A percentile compares a stretch with the other conserved stretches of the same genome.
These are phyloP conservation scores for Termitomyces heimii DNA, from an alignment of 768 basidiomycete genomes.

Conservation along the genomic window DNA sequence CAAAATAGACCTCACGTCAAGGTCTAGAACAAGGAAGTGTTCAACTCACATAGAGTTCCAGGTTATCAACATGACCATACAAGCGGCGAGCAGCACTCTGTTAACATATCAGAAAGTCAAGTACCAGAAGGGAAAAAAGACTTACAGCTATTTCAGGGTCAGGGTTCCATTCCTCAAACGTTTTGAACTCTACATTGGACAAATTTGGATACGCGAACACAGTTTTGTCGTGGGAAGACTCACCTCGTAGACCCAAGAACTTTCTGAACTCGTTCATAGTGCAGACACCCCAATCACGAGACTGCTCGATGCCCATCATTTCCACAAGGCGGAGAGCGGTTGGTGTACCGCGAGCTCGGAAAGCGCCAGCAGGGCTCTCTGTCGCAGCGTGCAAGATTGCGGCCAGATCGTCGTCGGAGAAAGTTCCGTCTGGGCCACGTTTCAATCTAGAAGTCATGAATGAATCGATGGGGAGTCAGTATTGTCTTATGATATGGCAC, in stretches of 20 bases:
- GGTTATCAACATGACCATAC: constrained; percentile 27
- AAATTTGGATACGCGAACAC: neutral
- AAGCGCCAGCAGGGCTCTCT: constrained; percentile 37
- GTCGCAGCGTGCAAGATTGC: constrained; percentile 40
- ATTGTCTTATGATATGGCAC: neutral
- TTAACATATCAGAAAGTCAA: neutral
- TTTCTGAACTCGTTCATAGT: constrained; percentile 52
- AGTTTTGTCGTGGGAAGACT: constrained; percentile 7
- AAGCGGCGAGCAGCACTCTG: constrained; percentile 22
- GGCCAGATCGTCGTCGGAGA: constrained; percentile 48
- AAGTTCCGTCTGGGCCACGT: constrained; percentile 41
- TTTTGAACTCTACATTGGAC: constrained; percentile 26
- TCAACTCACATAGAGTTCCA: constrained; percentile 26
- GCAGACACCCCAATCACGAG: constrained; percentile 49
- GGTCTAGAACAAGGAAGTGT: neutral
- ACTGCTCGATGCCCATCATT: constrained; percentile 50
- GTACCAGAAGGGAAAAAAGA: neutral
- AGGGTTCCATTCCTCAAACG: constrained; percentile 52
- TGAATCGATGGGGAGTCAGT: neutral
- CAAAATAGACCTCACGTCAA: neutral
- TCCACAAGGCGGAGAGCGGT: constrained; percentile 44
- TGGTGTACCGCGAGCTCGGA: constrained; percentile 43
- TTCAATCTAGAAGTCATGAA: constrained; percentile 25
- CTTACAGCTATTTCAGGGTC: constrained; percentile 38
- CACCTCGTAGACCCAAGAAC: constrained; percentile 42